Conservation (phyloP, 768 basidiomycete species). For the Lenzites betulinus region DNA sequence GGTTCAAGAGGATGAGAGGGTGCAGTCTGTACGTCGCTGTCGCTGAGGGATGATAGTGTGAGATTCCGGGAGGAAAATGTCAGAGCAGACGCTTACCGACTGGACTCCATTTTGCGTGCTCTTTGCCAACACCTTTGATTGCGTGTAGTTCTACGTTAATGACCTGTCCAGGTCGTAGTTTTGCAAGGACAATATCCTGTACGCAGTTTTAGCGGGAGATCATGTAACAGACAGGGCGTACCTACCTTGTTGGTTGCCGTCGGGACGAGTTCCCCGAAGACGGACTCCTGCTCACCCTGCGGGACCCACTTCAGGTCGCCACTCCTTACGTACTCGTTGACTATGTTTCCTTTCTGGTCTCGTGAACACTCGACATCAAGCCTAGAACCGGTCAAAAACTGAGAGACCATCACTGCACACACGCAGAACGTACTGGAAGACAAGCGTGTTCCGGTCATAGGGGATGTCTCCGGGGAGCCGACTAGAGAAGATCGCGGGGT, state of each 20-base stretch:
- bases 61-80: background rate
- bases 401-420: no score
- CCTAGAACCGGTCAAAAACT: slow-evolving; percentile 8
- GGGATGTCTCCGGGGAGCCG: slow-evolving; percentile 45
- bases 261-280: slow-evolving; percentile 52
- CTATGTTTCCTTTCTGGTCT: slow-evolving; percentile 46
- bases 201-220: background rate
- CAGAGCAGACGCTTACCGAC: slow-evolving; percentile 61
- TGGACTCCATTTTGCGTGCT: slow-evolving; percentile 96
- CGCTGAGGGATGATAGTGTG: slow-evolving; percentile 46
- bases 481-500: slow-evolving; percentile 73
- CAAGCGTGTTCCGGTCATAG: slow-evolving; percentile 89
- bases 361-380: slow-evolving; percentile 65
- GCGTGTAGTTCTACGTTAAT: slow-evolving; percentile 88
- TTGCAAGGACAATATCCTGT: slow-evolving; percentile 81
- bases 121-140: slow-evolving; percentile 88
- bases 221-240: background rate
- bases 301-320: slow-evolving; percentile 75
- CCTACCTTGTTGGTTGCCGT: slow-evolving; percentile 58
- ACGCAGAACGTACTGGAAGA: slow-evolving; percentile 54
- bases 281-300: slow-evolving; percentile 74
- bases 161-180: slow-evolving; percentile 88
- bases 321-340: slow-evolving; percentile 48
- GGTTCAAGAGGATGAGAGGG: slow-evolving; percentile 74
- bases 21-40: slow-evolving; percentile 95